phyloP scores from a whole-genome alignment of 768 basidiomycete genomes.

The Phanerodontia chrysosporium region DNA sequence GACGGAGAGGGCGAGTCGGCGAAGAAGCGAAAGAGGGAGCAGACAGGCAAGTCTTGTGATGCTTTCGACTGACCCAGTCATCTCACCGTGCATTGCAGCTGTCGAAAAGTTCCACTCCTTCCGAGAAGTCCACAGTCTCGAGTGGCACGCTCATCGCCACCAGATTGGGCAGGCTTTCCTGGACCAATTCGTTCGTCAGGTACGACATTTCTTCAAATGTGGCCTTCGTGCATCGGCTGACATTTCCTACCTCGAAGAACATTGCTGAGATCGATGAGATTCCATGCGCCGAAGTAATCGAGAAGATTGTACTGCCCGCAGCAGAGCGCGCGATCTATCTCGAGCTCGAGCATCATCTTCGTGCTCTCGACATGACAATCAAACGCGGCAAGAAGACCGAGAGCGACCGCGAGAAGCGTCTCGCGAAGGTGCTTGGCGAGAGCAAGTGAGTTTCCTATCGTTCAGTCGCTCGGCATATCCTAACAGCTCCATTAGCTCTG shows the following conservation, averaged over 20 bases:
- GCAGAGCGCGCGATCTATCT: constrained; percentile 94
- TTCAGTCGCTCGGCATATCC: not conserved
- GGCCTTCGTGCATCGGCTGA: not conserved
- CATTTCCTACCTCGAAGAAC: constrained; percentile 48
- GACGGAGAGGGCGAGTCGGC: constrained; percentile 73
- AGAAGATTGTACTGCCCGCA: constrained; percentile 74
- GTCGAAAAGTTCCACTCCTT: constrained; percentile 95
- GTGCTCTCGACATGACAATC: constrained; percentile 82
- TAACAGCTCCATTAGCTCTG: constrained; percentile 47
- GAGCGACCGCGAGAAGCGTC: constrained; percentile 85
- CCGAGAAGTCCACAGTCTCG: constrained; percentile 86
- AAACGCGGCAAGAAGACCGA: constrained; percentile 61
- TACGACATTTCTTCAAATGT: constrained; percentile 27
- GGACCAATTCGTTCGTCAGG: constrained; percentile 82
- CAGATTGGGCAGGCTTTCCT: constrained; percentile 78
- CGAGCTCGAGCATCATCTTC: constrained; percentile 89
- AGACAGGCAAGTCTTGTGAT: constrained; percentile 56
- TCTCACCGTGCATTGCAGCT: constrained; percentile 40
- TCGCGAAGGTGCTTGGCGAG: constrained; percentile 83
- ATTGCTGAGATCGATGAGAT: constrained; percentile 97
- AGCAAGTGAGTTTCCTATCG: constrained; percentile 53
- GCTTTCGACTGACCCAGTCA: too few species aligned
- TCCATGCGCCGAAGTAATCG: constrained; percentile 61
- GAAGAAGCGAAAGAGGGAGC: constrained; percentile 78
- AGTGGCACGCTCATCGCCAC: constrained; percentile 91